A percentile compares a stretch with the other conserved stretches of the same genome.
Conservation (phyloP, 1,139 yeast genomes). For the Kodamaea derodonti region DNA sequence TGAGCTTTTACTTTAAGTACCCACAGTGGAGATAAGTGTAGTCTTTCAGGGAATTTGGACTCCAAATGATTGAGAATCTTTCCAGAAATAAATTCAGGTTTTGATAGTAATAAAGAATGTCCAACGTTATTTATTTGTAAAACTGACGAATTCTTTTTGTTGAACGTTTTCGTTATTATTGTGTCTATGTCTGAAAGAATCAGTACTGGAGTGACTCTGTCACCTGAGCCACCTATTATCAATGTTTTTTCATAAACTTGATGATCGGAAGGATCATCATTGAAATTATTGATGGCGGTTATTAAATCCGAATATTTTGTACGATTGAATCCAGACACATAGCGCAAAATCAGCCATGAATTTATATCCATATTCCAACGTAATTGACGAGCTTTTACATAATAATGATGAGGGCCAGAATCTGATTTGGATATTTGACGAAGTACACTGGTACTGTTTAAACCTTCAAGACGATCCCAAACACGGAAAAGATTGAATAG, state of each 20-base stretch:
- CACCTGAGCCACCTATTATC: constrained; percentile 57
- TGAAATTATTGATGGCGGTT: constrained; percentile 33
- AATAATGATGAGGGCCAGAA: constrained; percentile 16
- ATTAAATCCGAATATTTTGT: constrained; percentile 44
- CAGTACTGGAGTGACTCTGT: constrained; percentile 49
- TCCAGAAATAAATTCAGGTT: constrained; percentile 66
- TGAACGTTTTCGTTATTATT: constrained; percentile 23
- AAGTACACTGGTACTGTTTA: constrained; percentile 52
- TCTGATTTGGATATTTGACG: constrained; percentile 45
- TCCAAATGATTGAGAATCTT: constrained; percentile 57
- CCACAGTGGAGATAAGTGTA: constrained; percentile 60
- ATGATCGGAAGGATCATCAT: constrained; percentile 29
- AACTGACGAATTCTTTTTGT: constrained; percentile 28
- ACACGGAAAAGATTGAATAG: constrained; percentile 54
- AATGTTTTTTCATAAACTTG: constrained; percentile 41
- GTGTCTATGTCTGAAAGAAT: constrained; percentile 24
- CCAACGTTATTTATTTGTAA: constrained; percentile 54
- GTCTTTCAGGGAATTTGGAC: constrained; percentile 42
- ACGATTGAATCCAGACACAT: constrained; percentile 46
- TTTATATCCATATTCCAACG: constrained; percentile 70
- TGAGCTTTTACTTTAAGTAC: constrained; percentile 59
- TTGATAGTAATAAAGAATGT: constrained; percentile 60
- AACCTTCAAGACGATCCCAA: constrained; percentile 61
- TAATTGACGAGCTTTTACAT: constrained; percentile 54
- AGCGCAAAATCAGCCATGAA: constrained; percentile 50